Percentiles rank a stretch among this genome's conserved stretches.
phyloP scores from a whole-genome alignment of 139 green algal genomes.

The Chlamydomonas sp. region DNA sequence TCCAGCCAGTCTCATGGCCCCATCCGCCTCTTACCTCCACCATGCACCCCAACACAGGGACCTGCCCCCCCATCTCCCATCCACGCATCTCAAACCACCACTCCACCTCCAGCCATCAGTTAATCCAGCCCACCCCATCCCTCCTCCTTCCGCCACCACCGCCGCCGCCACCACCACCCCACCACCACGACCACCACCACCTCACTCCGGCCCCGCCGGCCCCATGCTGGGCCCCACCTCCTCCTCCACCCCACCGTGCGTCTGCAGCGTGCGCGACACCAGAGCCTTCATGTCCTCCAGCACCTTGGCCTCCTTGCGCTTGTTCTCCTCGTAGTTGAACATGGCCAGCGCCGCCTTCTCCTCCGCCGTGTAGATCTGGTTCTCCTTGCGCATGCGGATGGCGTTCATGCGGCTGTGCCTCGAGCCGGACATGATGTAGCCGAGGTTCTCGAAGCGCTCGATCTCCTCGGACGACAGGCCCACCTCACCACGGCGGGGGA shows the following conservation, averaged over 20 bases:
- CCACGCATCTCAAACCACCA: too few species aligned
- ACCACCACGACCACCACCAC: too few species aligned
- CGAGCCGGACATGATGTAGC: slow-evolving; percentile 96
- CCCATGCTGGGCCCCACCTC: slow-evolving; percentile 13
- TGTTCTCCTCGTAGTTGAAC: slow-evolving; percentile 99
- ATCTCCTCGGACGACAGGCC: slow-evolving; percentile 92
- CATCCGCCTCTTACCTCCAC: too few species aligned
- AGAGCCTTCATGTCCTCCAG: slow-evolving; percentile 88
- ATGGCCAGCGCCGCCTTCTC: slow-evolving; percentile 98
- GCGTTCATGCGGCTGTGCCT: slow-evolving; percentile 98
- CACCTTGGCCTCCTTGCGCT: slow-evolving; percentile 92
- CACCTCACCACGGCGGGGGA: slow-evolving; percentile 95
- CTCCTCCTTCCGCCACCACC: too few species aligned
- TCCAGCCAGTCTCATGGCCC: too few species aligned
- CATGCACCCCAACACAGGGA: too few species aligned
- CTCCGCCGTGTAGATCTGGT: slow-evolving; percentile 97
- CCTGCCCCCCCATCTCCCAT: too few species aligned
- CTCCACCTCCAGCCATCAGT: too few species aligned
- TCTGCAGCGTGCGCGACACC: slow-evolving; percentile 54
- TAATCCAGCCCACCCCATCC: too few species aligned
- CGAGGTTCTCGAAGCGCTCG: slow-evolving; percentile 88
- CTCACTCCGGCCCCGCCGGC: not conserved
- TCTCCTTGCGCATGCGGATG: slow-evolving; percentile 95
- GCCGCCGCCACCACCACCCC: too few species aligned
- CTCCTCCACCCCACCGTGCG: not conserved